Percentiles rank a stretch among this genome's conserved stretches.
phyloP scores from a whole-genome alignment of 2,329 filamentous ascomycete genomes.

The Fusarium cicatricum region DNA sequence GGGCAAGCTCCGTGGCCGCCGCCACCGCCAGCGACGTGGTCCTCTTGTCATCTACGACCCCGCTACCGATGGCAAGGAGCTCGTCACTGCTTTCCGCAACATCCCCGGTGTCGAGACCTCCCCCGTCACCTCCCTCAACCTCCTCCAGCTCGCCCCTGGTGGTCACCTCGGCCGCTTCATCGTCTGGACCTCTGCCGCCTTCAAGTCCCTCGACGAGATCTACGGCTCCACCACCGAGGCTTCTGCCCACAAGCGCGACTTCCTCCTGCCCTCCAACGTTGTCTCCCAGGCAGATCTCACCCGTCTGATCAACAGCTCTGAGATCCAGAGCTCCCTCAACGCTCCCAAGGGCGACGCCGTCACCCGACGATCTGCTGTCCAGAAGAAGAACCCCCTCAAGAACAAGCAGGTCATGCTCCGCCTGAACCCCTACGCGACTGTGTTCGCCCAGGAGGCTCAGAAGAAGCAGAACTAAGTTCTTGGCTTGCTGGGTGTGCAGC shows the following conservation, averaged over 20 bases:
- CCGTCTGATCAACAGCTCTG: constrained; percentile 99
- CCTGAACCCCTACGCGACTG: constrained; percentile 96
- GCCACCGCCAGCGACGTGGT: constrained; percentile 96
- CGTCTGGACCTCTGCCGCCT: constrained; percentile 97
- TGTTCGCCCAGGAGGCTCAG: constrained; percentile 76
- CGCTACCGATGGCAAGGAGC: constrained; percentile 92
- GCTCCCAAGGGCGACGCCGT: constrained; percentile 88
- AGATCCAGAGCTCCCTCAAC: constrained; percentile 95
- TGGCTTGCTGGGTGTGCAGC: constrained; percentile 52
- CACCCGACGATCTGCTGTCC: constrained; percentile 89
- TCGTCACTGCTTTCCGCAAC: constrained; percentile 97
- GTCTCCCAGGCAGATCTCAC: constrained; percentile 94
- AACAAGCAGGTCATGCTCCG: constrained; percentile 99
- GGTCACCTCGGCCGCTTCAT: constrained; percentile 99
- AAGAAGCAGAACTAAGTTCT: constrained; percentile 51
- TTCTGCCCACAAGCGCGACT: constrained; percentile 97
- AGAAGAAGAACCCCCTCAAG: constrained; percentile 99
- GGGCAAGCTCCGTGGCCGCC: constrained; percentile 97
- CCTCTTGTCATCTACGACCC: constrained; percentile 98
- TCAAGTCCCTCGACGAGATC: constrained; percentile 95
- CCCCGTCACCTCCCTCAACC: constrained; percentile 93
- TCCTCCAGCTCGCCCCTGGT: constrained; percentile 98
- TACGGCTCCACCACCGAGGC: constrained; percentile 93
- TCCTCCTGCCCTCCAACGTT: constrained; percentile 91
- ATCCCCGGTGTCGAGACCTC: constrained; percentile 97